A percentile compares a stretch with the other conserved stretches of the same genome.
Conservation (phyloP, 2,329 filamentous ascomycete species). For the Tolypocladium paradoxum region DNA sequence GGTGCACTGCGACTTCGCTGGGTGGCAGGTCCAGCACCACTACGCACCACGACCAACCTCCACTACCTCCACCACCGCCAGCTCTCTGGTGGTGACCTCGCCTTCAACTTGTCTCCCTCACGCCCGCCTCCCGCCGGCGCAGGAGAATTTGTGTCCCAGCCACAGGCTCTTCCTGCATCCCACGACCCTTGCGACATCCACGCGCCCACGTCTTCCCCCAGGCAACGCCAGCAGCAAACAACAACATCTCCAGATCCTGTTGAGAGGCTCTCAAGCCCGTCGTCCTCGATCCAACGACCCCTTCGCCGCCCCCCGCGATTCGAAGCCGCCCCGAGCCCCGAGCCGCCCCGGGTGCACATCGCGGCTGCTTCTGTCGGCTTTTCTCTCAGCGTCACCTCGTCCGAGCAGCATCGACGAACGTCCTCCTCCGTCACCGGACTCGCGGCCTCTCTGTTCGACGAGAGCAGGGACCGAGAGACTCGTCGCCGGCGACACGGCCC, state of each 20-base stretch:
- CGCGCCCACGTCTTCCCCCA: slow-evolving; percentile 32
- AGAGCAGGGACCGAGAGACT: neutral
- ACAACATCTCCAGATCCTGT: slow-evolving; percentile 22
- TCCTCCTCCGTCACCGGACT: slow-evolving; percentile 27
- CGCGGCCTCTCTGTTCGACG: slow-evolving; percentile 21
- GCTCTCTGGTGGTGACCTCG: slow-evolving; percentile 23
- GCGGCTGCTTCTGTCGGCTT: slow-evolving; percentile 38
- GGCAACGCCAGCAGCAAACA: slow-evolving; percentile 16
- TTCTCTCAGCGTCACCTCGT: slow-evolving; percentile 25
- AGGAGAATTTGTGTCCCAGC: slow-evolving; percentile 34
- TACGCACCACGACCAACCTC: neutral
- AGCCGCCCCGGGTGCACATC: slow-evolving; percentile 31
- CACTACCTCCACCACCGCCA: neutral
- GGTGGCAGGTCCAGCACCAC: neutral
- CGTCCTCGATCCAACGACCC: slow-evolving; percentile 33
- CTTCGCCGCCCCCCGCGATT: slow-evolving; percentile 44
- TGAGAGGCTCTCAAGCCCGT: slow-evolving; percentile 29
- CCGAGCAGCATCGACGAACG: slow-evolving; percentile 5
- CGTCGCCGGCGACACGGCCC: slow-evolving; percentile 26
- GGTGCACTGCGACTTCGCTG: neutral
- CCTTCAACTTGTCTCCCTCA: slow-evolving; percentile 37
- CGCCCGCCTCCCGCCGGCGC: slow-evolving; percentile 23
- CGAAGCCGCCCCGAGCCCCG: slow-evolving; percentile 30
- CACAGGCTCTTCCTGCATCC: slow-evolving; percentile 24
- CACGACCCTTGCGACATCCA: slow-evolving; percentile 46